A percentile compares a stretch with the other conserved stretches of the same genome.
Evolutionary conservation across 2,329 filamentous ascomycete species (phyloP).

Genomic region (Phyllosticta ampelicida): DNA sequence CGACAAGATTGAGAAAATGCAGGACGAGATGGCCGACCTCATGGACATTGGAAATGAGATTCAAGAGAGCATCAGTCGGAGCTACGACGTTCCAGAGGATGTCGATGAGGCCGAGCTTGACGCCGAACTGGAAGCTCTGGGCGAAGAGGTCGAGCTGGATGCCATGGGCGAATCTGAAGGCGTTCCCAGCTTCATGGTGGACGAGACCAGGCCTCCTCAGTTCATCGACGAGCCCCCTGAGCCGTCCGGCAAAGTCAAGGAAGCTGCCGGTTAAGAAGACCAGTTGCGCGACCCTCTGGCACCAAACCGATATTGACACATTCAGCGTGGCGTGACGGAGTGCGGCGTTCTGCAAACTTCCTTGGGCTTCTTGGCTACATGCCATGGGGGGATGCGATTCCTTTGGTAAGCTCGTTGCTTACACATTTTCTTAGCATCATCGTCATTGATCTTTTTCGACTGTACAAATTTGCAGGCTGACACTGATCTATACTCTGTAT

Average conservation of each 20-base stretch:
- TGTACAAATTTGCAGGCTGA: not conserved
- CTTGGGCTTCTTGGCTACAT: conserved; percentile 8
- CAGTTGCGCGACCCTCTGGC: not conserved
- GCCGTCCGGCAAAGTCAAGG: conserved; percentile 61
- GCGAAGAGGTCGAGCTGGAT: conserved; percentile 87
- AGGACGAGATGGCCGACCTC: conserved; percentile 98
- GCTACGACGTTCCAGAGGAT: conserved; percentile 92
- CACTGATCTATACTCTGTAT: not conserved
- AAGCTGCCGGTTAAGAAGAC: conserved; percentile 48
- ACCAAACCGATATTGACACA: conserved; percentile 1
- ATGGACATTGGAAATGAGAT: conserved; percentile 98
- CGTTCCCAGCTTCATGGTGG: conserved; percentile 77
- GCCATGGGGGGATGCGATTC: not conserved
- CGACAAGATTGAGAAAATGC: conserved; percentile 92
- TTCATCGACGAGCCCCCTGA: conserved; percentile 90
- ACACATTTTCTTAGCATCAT: not conserved
- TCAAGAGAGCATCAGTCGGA: conserved; percentile 81
- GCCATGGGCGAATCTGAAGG: conserved; percentile 48
- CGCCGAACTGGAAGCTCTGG: conserved; percentile 88
- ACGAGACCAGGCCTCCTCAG: conserved; percentile 69
- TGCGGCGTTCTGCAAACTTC: conserved; percentile 7
- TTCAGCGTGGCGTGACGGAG: conserved; percentile 8
- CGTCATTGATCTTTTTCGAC: not conserved
- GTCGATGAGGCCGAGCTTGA: conserved; percentile 95
- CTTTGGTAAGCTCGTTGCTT: not conserved